Conservation (phyloP, 2,329 filamentous ascomycete species). For the Aspergillus sclerotialis region DNA sequence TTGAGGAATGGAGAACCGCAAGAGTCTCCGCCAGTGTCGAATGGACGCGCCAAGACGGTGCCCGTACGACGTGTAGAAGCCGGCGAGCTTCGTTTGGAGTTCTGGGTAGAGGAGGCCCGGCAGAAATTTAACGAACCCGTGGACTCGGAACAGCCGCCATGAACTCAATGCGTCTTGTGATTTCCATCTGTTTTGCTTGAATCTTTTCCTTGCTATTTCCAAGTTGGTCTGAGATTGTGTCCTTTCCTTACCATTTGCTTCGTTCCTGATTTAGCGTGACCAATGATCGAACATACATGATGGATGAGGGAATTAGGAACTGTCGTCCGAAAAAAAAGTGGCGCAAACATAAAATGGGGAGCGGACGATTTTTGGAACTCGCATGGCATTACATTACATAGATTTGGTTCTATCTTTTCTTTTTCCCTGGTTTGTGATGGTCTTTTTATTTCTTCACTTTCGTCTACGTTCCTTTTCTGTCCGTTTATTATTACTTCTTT, state of each 20-base stretch:
- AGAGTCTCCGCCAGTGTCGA: conserved; percentile 25
- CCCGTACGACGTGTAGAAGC: conserved; percentile 58
- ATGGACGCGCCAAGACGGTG: conserved; percentile 49
- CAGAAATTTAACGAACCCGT: conserved; percentile 44
- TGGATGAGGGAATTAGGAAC: conserved; percentile 29
- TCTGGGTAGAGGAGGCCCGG: conserved; percentile 62
- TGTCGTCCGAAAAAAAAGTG: conserved; percentile 28
- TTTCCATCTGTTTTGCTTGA: conserved; percentile 1
- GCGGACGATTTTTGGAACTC: conserved; percentile 30
- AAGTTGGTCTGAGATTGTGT: conserved; percentile 4
- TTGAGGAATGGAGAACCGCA: conserved; percentile 29
- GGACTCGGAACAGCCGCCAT: conserved; percentile 30
- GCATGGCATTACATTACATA: conserved; percentile 31
- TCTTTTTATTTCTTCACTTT: conserved; percentile 10
- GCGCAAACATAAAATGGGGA: conserved; percentile 32
- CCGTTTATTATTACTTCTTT: conserved; percentile 5
- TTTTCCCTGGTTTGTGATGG: conserved; percentile 6
- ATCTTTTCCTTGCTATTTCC: conserved; percentile 2
- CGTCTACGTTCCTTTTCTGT: conserved; percentile 13
- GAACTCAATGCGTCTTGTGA: conserved; percentile 10
- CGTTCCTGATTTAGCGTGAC: conserved; percentile 35
- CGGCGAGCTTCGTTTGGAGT: conserved; percentile 60
- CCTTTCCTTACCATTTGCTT: conserved; percentile 11
- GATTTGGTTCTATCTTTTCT: conserved; percentile 21
- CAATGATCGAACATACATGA: conserved; percentile 36